Conservation (phyloP, 192 early-diverging fungal species). For the Podila epicladia region DNA sequence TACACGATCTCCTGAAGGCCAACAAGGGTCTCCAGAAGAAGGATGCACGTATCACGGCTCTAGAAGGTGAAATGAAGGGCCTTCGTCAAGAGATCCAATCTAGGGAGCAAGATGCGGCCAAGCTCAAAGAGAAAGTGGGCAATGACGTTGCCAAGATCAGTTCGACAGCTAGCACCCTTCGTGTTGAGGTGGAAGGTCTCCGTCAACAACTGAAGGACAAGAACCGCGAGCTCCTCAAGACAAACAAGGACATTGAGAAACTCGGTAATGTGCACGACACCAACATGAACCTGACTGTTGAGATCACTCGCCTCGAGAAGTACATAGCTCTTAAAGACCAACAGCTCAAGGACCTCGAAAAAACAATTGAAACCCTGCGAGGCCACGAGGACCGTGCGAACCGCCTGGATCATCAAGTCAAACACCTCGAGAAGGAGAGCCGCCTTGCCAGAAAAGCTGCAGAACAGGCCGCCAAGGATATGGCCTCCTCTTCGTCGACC, state of each 20-base stretch:
- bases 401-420: slow-evolving; percentile 13
- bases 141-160: slow-evolving; percentile 19
- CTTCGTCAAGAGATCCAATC: slow-evolving; percentile 9
- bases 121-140: slow-evolving; percentile 9
- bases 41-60: slow-evolving; percentile 4
- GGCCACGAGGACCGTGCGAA: slow-evolving; percentile 1
- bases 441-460: slow-evolving; percentile 1
- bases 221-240: background rate
- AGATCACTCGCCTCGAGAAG: slow-evolving; percentile 26
- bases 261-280: slow-evolving; percentile 12
- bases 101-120: background rate
- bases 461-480: slow-evolving; percentile 5
- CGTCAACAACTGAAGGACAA: slow-evolving; percentile 16
- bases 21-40: slow-evolving; percentile 3
- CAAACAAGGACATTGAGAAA: slow-evolving; percentile 3
- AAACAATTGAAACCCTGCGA: slow-evolving; percentile 8
- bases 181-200: slow-evolving; percentile 21
- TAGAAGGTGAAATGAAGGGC: slow-evolving; percentile 11
- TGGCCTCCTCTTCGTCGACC: slow-evolving; percentile 14
- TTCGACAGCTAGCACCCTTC: slow-evolving; percentile 22
- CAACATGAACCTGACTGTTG: slow-evolving; percentile 12
- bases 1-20: slow-evolving; percentile 1
- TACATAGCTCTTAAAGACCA: slow-evolving; percentile 15
- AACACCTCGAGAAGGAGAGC: slow-evolving; percentile 1
- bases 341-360: slow-evolving; percentile 11